phyloP scores from a whole-genome alignment of 192 early-diverging fungal species.

The Linnemannia hyalina region DNA sequence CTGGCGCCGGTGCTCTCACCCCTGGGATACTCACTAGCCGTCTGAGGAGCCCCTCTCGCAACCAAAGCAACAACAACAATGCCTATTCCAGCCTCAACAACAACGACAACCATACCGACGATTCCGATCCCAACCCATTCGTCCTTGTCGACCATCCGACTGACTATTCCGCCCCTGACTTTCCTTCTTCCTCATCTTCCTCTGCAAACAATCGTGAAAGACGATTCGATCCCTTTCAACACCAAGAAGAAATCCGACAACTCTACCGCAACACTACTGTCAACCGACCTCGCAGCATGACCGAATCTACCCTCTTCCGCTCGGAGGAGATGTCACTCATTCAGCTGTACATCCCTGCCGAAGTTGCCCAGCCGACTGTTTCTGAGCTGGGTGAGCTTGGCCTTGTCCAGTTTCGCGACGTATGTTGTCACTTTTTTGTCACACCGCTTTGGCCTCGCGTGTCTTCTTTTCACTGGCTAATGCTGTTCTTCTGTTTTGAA shows the following conservation, averaged over 20 bases:
- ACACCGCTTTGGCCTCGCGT: neutral
- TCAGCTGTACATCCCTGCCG: slow-evolving; percentile 95
- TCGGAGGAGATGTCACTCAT: slow-evolving; percentile 97
- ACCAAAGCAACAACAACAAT: neutral
- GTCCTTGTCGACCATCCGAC: neutral
- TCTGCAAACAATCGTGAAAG: neutral
- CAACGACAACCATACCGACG: slow-evolving; percentile 1
- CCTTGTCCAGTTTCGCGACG: slow-evolving; percentile 94
- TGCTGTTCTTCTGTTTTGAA: slow-evolving; percentile 12
- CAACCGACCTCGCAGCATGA: slow-evolving; percentile 43
- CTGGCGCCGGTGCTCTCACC: neutral
- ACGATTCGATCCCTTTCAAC: slow-evolving; percentile 24
- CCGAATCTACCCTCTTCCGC: slow-evolving; percentile 77
- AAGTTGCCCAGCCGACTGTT: slow-evolving; percentile 93
- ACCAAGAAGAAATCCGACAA: slow-evolving; percentile 28
- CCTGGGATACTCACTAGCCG: slow-evolving; percentile 10
- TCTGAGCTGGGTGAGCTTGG: slow-evolving; percentile 96
- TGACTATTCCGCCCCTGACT: neutral
- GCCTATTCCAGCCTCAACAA: neutral
- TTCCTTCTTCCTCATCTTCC: neutral
- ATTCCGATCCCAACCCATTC: slow-evolving; percentile 4
- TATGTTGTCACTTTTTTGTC: slow-evolving; percentile 54
- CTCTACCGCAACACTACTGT: slow-evolving; percentile 17
- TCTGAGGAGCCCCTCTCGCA: slow-evolving; percentile 4
- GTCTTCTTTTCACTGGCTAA: neutral